Base-by-base conservation (phyloP, 2,329 filamentous ascomycete species). In the Colletotrichum limetticola region DNA sequence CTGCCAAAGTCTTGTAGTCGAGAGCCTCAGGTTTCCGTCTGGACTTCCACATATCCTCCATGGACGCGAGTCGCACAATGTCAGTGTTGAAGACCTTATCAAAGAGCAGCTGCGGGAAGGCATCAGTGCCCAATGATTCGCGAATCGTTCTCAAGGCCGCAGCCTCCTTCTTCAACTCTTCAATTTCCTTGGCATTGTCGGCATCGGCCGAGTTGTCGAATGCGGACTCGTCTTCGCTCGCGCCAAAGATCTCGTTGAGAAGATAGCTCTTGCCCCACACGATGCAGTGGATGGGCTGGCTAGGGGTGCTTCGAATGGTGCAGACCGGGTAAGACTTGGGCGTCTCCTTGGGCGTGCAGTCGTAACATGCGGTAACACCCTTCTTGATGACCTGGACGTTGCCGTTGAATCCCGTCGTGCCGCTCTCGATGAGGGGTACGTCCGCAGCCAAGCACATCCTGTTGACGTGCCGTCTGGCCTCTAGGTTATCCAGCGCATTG, bases 251-350 rank as follows among this genome's bases (percentile, higher is more conserved):
- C 82, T 99, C 97, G 76, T 95, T 97, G 74, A 99, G 90, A 9
- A 99, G 88, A 81, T 98, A 99, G 81, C 95, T 98, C 85, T 98
- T 99, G 24, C 91, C 96, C 97, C 97, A 99, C 2, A 99, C 96
- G 74, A 99, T 99, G 85, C 97, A 98, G 83, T 99, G 97, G 56
- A 99, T 98, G 0, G 96, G 94, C 78, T 98, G 96, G 76, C 94
- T 97, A 0, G 97, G 97, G 0, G 95, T 99, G 82, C 95, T 98
- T 81, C 97, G 91, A 78, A 99, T 98, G 1, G 97, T 99, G 85
- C 97, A 99, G 55, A 98, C 95, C 1, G 97, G 95, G 79, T 97
- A 98, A 1, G 93, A 93, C 81, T 98, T 98, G 6, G 96, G 96
- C 1, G 93, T 91, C 74, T 96, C 93, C 82, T 99, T 99, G 2